Evolutionary conservation across 441 rosid species (phyloP).

Genomic region (Isatis lusitanica): DNA sequence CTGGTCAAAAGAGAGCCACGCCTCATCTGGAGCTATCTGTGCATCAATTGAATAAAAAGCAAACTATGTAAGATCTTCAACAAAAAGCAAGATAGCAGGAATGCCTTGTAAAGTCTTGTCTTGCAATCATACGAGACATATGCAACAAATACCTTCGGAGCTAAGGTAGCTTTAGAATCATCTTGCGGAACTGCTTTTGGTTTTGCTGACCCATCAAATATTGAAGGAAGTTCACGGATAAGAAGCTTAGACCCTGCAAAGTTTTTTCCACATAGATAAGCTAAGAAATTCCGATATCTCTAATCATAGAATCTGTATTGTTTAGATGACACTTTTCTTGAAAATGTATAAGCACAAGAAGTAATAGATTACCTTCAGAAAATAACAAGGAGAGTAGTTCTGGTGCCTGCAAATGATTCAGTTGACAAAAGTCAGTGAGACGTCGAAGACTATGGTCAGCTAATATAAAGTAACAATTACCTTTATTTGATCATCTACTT

Average conservation of each 20-base stretch:
- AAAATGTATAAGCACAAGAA: not conserved
- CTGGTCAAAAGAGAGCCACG: slow-evolving; percentile 77
- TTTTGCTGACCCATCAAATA: slow-evolving; percentile 77
- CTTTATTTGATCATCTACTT: slow-evolving; percentile 81
- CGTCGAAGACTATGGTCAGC: not conserved
- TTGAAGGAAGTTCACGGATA: slow-evolving; percentile 65
- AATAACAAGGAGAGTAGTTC: slow-evolving; percentile 72
- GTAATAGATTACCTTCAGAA: slow-evolving; percentile 54
- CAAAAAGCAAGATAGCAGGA: not conserved
- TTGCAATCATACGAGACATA: not conserved
- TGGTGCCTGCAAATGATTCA: slow-evolving; percentile 66
- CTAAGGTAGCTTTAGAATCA: slow-evolving; percentile 79
- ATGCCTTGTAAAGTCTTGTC: not conserved
- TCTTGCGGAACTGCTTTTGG: slow-evolving; percentile 79
- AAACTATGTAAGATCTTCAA: too few species aligned
- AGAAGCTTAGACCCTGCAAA: slow-evolving; percentile 85
- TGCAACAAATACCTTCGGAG: slow-evolving; percentile 66
- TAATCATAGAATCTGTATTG: not conserved
- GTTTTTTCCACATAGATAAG: not conserved
- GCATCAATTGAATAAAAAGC: slow-evolving; percentile 20
- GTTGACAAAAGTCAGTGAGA: not conserved
- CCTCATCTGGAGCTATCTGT: slow-evolving; percentile 81
- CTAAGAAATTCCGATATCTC: not conserved
- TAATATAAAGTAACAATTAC: slow-evolving; percentile 15
- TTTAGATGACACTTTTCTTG: not conserved